Evolutionary conservation across 495 filamentous ascomycete genomes (phyloP).

Genomic region (Aspergillus panamensis): DNA sequence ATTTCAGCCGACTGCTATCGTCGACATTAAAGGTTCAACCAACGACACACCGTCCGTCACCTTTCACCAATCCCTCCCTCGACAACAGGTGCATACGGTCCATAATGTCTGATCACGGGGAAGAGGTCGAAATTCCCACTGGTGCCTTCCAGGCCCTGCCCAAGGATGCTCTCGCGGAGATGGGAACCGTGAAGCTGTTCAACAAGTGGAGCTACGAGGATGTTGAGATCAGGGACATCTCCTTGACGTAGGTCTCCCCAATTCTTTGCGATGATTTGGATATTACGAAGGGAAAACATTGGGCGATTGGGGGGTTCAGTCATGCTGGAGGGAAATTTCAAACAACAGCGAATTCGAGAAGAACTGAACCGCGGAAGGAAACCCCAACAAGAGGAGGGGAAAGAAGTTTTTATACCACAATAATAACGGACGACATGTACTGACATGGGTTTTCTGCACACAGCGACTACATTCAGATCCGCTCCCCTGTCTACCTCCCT

Average conservation of each 20-base stretch:
- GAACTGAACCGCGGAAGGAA: slow-evolving; percentile 1
- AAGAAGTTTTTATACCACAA: slow-evolving; percentile 1
- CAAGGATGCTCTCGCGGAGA: slow-evolving; percentile 87
- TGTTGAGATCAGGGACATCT: slow-evolving; percentile 99
- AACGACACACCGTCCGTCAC: slow-evolving; percentile 45
- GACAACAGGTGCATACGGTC: slow-evolving; percentile 42
- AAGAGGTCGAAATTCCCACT: slow-evolving; percentile 78
- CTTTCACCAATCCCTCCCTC: slow-evolving; percentile 42
- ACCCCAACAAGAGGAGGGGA: slow-evolving; percentile 5
- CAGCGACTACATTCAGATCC: slow-evolving; percentile 99
- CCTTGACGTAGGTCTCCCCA: slow-evolving; percentile 82
- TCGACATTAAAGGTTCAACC: slow-evolving; percentile 34
- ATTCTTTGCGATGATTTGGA: slow-evolving; percentile 21
- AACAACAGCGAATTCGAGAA: slow-evolving; percentile 1
- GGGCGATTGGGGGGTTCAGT: slow-evolving; percentile 19
- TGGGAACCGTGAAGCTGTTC: slow-evolving; percentile 97
- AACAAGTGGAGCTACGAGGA: slow-evolving; percentile 97
- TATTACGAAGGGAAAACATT: slow-evolving; percentile 8
- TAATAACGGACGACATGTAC: slow-evolving; percentile 25
- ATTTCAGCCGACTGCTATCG: slow-evolving; percentile 33
- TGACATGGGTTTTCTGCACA: slow-evolving; percentile 41
- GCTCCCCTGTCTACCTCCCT: slow-evolving; percentile 94
- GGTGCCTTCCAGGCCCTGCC: slow-evolving; percentile 75
- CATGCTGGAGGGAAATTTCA: not conserved
- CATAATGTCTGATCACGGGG: slow-evolving; percentile 94